phyloP scores from a whole-genome alignment of 1,284 basidiomycete genomes.

The Leccinum fallax region DNA sequence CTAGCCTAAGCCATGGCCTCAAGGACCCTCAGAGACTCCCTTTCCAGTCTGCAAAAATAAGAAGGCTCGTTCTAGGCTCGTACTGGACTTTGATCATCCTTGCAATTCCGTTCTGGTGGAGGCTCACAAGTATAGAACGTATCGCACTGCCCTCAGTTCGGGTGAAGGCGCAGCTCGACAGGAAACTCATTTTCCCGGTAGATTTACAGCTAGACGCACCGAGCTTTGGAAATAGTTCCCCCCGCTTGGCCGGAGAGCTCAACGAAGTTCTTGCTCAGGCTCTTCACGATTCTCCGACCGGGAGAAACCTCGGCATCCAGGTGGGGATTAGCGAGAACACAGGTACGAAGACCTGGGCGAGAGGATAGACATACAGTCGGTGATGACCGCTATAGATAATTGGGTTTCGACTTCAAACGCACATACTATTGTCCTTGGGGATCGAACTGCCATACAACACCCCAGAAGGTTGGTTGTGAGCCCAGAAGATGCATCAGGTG shows the following conservation, averaged over 20 bases:
- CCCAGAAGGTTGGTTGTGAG: conserved; percentile 25
- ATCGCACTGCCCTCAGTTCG: conserved; percentile 69
- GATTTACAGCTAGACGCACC: conserved; percentile 47
- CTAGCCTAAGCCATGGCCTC: conserved; percentile 33
- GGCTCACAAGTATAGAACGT: conserved; percentile 82
- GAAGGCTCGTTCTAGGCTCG: conserved; percentile 62
- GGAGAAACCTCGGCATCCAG: conserved; percentile 44
- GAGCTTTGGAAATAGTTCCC: conserved; percentile 19
- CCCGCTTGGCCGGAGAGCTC: conserved; percentile 26
- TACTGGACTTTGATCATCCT: conserved; percentile 79
- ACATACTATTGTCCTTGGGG: conserved; percentile 30
- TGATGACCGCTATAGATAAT: conserved; percentile 22
- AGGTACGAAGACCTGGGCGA: conserved; percentile 29
- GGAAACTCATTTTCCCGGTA: conserved; percentile 54
- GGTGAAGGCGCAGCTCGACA: conserved; percentile 55
- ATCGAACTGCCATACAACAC: conserved; percentile 25
- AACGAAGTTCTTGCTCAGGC: conserved; percentile 17
- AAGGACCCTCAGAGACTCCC: conserved; percentile 53
- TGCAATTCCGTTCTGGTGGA: conserved; percentile 87
- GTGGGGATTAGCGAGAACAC: conserved; percentile 24
- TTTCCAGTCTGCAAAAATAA: conserved; percentile 50
- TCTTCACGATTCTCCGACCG: conserved; percentile 30
- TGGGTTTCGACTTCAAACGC: conserved; percentile 10
- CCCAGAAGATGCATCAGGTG: conserved; percentile 33
- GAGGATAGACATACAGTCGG: conserved; percentile 1